A percentile compares a stretch with the other conserved stretches of the same genome.
phyloP scores from a whole-genome alignment of 768 basidiomycete species.

The Terana coerulea region DNA sequence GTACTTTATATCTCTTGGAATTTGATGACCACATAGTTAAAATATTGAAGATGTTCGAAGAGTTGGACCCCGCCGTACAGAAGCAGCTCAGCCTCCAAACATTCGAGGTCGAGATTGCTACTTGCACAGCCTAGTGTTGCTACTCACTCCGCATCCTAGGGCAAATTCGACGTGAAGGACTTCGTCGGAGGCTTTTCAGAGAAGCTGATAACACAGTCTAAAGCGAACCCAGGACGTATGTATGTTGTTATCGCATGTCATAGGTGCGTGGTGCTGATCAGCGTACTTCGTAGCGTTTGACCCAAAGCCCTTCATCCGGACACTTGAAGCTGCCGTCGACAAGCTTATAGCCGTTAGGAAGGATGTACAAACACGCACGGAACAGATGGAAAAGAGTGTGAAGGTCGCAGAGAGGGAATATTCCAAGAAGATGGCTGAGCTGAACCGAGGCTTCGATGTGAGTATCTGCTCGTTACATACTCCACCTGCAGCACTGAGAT shows the following conservation, averaged over 20 bases:
- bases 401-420: slow-evolving; percentile 88
- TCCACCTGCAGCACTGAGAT: too few relatives aligned
- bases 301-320: slow-evolving; percentile 87
- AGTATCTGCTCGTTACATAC: slow-evolving; percentile 18
- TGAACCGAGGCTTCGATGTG: slow-evolving; percentile 93
- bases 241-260: slow-evolving; percentile 26
- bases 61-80: slow-evolving; percentile 46
- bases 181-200: slow-evolving; percentile 85
- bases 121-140: neutral
- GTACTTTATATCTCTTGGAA: too few relatives aligned
- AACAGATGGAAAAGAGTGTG: slow-evolving; percentile 91
- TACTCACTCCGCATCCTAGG: slow-evolving; percentile 37
- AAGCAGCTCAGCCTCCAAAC: slow-evolving; percentile 35
- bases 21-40: too few relatives aligned
- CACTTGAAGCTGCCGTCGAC: slow-evolving; percentile 90
- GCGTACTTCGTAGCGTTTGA: slow-evolving; percentile 68
- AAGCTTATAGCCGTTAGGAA: slow-evolving; percentile 81
- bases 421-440: slow-evolving; percentile 88
- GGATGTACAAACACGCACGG: slow-evolving; percentile 86
- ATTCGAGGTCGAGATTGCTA: slow-evolving; percentile 32
- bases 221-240: slow-evolving; percentile 76
- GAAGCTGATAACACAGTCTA: slow-evolving; percentile 82
- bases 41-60: slow-evolving; percentile 1
- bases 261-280: neutral
- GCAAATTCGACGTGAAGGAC: slow-evolving; percentile 89